phyloP scores from a whole-genome alignment of 2,329 filamentous ascomycete genomes.

The Myriosclerotinia curreyana region DNA sequence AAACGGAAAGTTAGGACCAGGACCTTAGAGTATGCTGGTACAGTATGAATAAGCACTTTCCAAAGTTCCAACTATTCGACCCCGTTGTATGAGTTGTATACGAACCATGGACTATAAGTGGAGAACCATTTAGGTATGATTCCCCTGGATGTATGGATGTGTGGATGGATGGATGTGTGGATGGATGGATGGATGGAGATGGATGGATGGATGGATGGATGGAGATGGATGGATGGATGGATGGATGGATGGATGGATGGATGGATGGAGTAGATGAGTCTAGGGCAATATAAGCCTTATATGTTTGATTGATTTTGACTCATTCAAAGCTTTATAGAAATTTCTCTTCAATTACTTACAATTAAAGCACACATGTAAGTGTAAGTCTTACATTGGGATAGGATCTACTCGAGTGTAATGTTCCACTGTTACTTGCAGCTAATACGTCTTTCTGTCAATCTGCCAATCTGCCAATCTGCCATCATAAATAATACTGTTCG shows the following conservation, averaged over 20 bases:
- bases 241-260: not conserved
- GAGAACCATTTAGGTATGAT: not conserved
- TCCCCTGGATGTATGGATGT: too few relatives aligned
- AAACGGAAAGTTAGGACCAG: too few relatives aligned
- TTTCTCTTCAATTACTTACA: not conserved
- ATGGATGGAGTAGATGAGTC: not conserved
- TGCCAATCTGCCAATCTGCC: not conserved
- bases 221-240: not conserved
- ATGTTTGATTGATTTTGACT: not conserved
- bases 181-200: not conserved
- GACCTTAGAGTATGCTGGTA: too few relatives aligned
- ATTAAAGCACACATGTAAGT: too few relatives aligned
- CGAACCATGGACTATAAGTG: conserved; percentile 6
- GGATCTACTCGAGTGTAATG: too few relatives aligned
- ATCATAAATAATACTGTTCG: conserved; percentile 18
- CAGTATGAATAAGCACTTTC: not conserved
- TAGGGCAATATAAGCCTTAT: not conserved
- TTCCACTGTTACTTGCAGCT: conserved; percentile 4
- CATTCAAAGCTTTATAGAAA: not conserved
- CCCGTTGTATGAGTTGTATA: not conserved
- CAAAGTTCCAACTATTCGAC: not conserved
- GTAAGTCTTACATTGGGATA: too few relatives aligned
- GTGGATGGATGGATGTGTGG: too few relatives aligned
- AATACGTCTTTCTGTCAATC: not conserved
- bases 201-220: not conserved